A percentile compares a stretch with the other conserved stretches of the same genome.
phyloP scores from a whole-genome alignment of 2,329 filamentous ascomycete species.

The Xylariomycetidae sp. region DNA sequence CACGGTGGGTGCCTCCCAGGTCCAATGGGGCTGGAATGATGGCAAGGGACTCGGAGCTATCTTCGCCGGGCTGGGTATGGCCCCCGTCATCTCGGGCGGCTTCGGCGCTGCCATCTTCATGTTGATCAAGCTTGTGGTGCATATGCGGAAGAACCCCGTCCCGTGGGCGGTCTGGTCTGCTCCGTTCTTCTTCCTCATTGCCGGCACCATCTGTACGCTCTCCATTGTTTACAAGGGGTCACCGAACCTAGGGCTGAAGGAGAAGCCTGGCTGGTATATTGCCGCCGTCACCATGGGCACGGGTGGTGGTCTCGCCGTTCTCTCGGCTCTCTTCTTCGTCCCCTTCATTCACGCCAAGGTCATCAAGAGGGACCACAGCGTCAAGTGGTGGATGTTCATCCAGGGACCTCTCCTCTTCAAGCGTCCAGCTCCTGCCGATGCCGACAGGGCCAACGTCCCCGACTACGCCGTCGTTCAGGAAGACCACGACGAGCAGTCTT shows the following conservation, averaged over 20 bases:
- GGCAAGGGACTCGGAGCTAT: conserved; percentile 68
- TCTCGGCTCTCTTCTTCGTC: conserved; percentile 68
- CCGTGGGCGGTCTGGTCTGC: conserved; percentile 69
- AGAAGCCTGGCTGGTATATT: conserved; percentile 65
- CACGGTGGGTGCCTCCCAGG: conserved; percentile 54
- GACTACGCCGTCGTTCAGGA: conserved; percentile 76
- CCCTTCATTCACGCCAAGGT: conserved; percentile 64
- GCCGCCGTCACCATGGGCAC: conserved; percentile 61
- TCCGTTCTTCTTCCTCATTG: conserved; percentile 74
- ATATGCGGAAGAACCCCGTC: conserved; percentile 66
- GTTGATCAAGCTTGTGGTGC: conserved; percentile 68
- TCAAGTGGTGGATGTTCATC: conserved; percentile 61
- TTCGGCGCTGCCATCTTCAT: conserved; percentile 67
- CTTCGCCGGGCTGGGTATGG: conserved; percentile 68
- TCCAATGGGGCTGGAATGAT: conserved; percentile 66
- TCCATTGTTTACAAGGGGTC: conserved; percentile 81
- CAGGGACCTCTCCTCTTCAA: conserved; percentile 60
- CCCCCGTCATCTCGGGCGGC: conserved; percentile 59
- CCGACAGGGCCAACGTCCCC: conserved; percentile 56
- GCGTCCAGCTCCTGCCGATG: conserved; percentile 50
- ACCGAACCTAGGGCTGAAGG: conserved; percentile 58
- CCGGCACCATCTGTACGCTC: conserved; percentile 68
- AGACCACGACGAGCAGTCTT: conserved; percentile 41
- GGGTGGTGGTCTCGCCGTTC: conserved; percentile 53
- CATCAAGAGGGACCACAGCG: conserved; percentile 61